Conservation (phyloP, 805 yeast species). For the Teunomyces lycoperdinae region DNA sequence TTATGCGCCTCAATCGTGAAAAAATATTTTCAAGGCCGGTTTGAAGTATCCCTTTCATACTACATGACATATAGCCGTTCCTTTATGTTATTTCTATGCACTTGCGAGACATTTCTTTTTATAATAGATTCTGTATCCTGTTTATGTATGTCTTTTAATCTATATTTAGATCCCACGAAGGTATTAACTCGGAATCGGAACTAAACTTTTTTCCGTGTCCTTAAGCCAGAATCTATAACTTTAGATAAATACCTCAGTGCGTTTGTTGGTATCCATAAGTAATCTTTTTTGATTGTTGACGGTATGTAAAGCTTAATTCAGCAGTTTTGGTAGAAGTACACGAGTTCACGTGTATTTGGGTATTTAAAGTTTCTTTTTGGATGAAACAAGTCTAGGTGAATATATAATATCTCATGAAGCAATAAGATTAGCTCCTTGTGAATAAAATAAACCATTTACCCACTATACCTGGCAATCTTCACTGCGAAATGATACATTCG, state of each 20-base stretch:
- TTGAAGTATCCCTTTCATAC: neutral
- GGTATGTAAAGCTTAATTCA: slow-evolving; percentile 1
- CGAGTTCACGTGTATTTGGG: neutral
- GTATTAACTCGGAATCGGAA: slow-evolving; percentile 1
- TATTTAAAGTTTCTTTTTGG: neutral
- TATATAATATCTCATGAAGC: slow-evolving; percentile 1
- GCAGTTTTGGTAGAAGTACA: neutral
- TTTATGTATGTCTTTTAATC: neutral
- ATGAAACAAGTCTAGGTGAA: neutral
- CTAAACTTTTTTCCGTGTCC: slow-evolving; percentile 1
- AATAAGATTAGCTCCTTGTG: neutral
- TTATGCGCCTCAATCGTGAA: slow-evolving; percentile 3
- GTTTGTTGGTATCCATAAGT: neutral
- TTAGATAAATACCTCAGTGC: slow-evolving; percentile 1
- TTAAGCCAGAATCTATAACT: neutral
- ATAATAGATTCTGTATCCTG: neutral
- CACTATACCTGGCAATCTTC: neutral
- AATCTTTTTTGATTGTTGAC: neutral
- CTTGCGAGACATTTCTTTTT: neutral
- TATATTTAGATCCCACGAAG: neutral
- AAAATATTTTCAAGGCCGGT: neutral
- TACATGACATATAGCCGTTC: slow-evolving; percentile 1
- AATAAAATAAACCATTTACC: neutral
- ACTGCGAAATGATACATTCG: neutral
- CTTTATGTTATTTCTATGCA: neutral